Evolutionary conservation across 306 rosid species (phyloP).

Genomic region (Cucumis sativus): Cucumber_9930_V3 NC_026659.2:25589001-25589500

Average conservation of each 20-base stretch:
- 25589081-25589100: slow-evolving; percentile 75
- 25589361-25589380: neutral
- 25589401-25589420: neutral
- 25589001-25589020: slow-evolving; percentile 15
- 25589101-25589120: slow-evolving; percentile 59
- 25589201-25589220: slow-evolving; percentile 38
- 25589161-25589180: slow-evolving; percentile 31
- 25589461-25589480: neutral
- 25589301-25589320: neutral
- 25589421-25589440: neutral
- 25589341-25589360: neutral
- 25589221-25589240: slow-evolving; percentile 3
- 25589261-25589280: slow-evolving; percentile 4
- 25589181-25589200: slow-evolving; percentile 30
- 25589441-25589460: too few relatives aligned
- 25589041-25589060: neutral
- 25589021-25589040: neutral
- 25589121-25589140: slow-evolving; percentile 38
- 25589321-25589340: neutral
- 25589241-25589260: neutral
- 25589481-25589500: neutral
- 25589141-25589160: slow-evolving; percentile 37
- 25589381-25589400: neutral
- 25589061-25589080: neutral
- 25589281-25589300: slow-evolving; percentile 8